Base-by-base conservation (phyloP, 164 flowering plant genomes). In the Vitis rupestris region DNA sequence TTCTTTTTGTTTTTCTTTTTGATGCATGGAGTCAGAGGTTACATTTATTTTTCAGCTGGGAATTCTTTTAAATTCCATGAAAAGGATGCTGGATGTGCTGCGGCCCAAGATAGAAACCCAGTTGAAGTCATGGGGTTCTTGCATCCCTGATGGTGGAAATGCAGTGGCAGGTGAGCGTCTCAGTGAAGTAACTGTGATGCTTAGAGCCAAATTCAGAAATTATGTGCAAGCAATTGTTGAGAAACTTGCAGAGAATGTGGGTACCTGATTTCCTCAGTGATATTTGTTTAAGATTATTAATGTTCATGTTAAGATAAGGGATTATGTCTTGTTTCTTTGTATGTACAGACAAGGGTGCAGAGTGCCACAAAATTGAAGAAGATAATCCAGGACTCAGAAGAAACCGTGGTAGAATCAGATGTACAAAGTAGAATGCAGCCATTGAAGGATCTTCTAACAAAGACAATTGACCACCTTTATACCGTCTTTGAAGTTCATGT, bases 181-280 rank as follows among this genome's bases (percentile, higher is more conserved):
- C 10, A 88, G 97, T 76, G 98, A 93, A 83, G 88, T 93, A 13
- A 90, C 97, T 23, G 97, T 95, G 70, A 86, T 91, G 93, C 83
- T 95, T 61, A 87, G 97, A 81, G 70, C 98, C 13, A 96, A 96
- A 81, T 93, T 93, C 79, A 85, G 97, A 80, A 86, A 82, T 74
- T 91, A 90, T 63, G 47, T 88, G 55, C 99, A 95, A 81, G 97
- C 97, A 29, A 85, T 93, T 50, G 89, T 88, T 64, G 98, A 93
- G 61, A 91, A 91, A 67, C 97, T 93, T 64, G 82, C 81, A 4
- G 97, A 93, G 66, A 95, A 93, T 87, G 99, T 95, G 65, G 68
- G 97, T 82, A 47, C 44, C 44, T 37, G 44, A 37, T 37, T 37
- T 37, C 44, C 44, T 37, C 5, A 37, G 44, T 37, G 44, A 37